Evolutionary conservation across 805 yeast species (phyloP), one percentile per base, ranked within the genome.

Genomic region (Cyberlindnera mississippiensis): DNA sequence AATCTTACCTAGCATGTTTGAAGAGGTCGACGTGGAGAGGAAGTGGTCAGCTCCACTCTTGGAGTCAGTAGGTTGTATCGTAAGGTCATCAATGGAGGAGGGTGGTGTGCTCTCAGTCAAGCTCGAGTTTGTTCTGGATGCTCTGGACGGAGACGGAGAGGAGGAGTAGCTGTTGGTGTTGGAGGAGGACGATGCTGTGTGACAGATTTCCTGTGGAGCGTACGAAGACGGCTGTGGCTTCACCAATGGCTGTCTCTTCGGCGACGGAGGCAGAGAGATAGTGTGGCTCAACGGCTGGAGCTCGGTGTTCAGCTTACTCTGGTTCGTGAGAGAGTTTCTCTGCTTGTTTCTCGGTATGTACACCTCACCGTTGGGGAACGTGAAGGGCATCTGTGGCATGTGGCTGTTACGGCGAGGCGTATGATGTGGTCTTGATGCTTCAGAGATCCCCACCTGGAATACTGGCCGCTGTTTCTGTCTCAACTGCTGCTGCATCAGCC

Each of bases 281-380:
- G n/a, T 36, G 16, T 12, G 34, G 13, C 14, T 18, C 27, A 18
- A 20, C 1, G 26, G 22, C 16, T 16, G 33, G 14, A 32, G 24
- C 3, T 38, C 33, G 6, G 36, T 18, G 16, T 38, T 29, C 16
- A 49, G 15, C 5, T 44, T 37, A n/a, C 22, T 37, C 13, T 50
- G 22, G 22, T 47, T 53, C 1, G 51, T 42, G 27, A 28, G 33
- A 1, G 57, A 52, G 28, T 42, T 42, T 35, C 53, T 36, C 27
- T 57, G 61, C 38, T 51, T 56, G 37, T 48, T 46, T 35, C 62
- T 44, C 29, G 62, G 62, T 10, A 51, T 56, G 37, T 57, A 57
- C 6, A 56, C 51, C 29, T 57, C 62, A 31, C 62, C 62, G 30
- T 57, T 57, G 16, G 62, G 62, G 42, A 57, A 57, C 2, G 59